Percentiles rank a stretch among this genome's conserved stretches.
Conservation (phyloP, 495 filamentous ascomycete genomes). For the Cetradonia linearis region DNA sequence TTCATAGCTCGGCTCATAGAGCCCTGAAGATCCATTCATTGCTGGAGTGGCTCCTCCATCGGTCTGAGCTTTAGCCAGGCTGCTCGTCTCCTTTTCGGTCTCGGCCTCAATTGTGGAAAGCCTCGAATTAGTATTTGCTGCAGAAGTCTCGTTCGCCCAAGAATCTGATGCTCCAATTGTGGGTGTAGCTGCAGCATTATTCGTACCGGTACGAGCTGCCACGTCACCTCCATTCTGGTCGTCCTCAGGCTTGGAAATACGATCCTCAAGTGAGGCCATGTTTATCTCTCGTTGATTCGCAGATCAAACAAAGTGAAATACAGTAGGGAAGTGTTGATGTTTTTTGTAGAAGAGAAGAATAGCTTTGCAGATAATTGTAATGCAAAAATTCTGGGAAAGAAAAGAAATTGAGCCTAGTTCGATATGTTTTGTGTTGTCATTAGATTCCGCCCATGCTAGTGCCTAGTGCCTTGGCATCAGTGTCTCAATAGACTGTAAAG, state of each 20-base stretch:
- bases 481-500: neutral
- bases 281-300: neutral
- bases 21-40: slow-evolving; percentile 39
- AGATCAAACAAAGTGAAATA: neutral
- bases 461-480: slow-evolving; percentile 8
- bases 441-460: neutral
- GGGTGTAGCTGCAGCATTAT: neutral
- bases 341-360: neutral
- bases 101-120: slow-evolving; percentile 15
- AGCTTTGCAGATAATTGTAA: neutral
- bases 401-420: slow-evolving; percentile 1
- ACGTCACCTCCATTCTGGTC: slow-evolving; percentile 16
- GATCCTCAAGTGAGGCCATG: slow-evolving; percentile 47
- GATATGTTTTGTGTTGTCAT: neutral
- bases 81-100: slow-evolving; percentile 21
- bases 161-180: slow-evolving; percentile 7
- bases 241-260: slow-evolving; percentile 44
- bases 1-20: slow-evolving; percentile 66
- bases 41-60: slow-evolving; percentile 46
- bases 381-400: neutral
- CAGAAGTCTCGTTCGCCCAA: slow-evolving; percentile 20
- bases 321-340: neutral
- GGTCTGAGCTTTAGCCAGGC: slow-evolving; percentile 31
- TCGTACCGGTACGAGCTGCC: slow-evolving; percentile 8
- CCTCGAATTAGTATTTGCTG: slow-evolving; percentile 17